These are phyloP conservation scores for Lanzia echinophila DNA, from an alignment of 2,329 filamentous ascomycete genomes.

Conservation along the genomic window DNA sequence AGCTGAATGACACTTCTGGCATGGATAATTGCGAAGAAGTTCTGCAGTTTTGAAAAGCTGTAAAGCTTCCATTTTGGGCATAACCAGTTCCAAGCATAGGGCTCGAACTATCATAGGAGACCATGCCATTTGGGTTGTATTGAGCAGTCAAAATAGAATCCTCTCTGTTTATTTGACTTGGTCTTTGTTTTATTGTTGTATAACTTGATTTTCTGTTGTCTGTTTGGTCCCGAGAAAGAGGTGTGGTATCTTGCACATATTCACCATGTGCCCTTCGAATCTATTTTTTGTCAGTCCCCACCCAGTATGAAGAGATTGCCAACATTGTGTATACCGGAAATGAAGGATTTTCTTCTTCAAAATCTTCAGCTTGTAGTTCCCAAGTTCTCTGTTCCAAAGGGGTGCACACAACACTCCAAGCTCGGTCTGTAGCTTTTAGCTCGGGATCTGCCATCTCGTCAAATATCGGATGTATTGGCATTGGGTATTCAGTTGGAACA, in stretches of 20 bases:
- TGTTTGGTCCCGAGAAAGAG: slow-evolving; percentile 5
- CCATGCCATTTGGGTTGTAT: neutral
- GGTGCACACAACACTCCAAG: slow-evolving; percentile 22
- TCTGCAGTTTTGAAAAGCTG: slow-evolving; percentile 14
- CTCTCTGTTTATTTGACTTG: slow-evolving; percentile 5
- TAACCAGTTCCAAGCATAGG: slow-evolving; percentile 21
- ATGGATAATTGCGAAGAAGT: slow-evolving; percentile 11
- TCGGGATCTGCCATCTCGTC: slow-evolving; percentile 28
- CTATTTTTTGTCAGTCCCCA: slow-evolving; percentile 16
- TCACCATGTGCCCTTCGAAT: slow-evolving; percentile 15
- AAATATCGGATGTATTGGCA: slow-evolving; percentile 22
- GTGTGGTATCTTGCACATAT: slow-evolving; percentile 18
- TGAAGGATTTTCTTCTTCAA: slow-evolving; percentile 18
- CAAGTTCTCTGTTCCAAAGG: slow-evolving; percentile 15
- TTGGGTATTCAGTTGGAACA: slow-evolving; percentile 20
- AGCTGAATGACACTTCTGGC: slow-evolving; percentile 9
- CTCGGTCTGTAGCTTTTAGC: slow-evolving; percentile 12
- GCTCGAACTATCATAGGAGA: slow-evolving; percentile 12
- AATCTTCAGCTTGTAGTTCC: slow-evolving; percentile 22
- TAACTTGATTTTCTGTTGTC: slow-evolving; percentile 4
- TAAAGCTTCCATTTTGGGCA: slow-evolving; percentile 19
- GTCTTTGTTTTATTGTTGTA: slow-evolving; percentile 11
- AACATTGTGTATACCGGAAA: slow-evolving; percentile 14
- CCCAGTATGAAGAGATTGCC: neutral
- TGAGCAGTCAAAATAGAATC: slow-evolving; percentile 12